Percentiles rank a stretch among this genome's conserved stretches.
These are phyloP conservation scores for Penicillium paxilli DNA, from an alignment of 495 filamentous ascomycete genomes.

Conservation along the genomic window DNA sequence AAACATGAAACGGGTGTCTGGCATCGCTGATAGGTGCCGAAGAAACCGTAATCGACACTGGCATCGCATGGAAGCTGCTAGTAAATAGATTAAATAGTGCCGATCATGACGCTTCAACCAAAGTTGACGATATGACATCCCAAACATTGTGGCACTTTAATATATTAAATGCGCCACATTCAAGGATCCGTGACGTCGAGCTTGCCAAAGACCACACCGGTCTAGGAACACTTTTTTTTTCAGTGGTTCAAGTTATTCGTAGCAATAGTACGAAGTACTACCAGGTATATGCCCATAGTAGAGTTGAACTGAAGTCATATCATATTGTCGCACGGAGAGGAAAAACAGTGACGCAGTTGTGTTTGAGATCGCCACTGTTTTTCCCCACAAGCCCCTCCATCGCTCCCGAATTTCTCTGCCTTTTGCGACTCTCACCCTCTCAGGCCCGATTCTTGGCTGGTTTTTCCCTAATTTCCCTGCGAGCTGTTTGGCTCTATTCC, in stretches of 20 bases:
- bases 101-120: slow-evolving; percentile 12
- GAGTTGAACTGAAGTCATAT: too few species aligned
- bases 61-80: slow-evolving; percentile 9
- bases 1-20: not conserved
- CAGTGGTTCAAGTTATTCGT: not conserved
- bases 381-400: slow-evolving; percentile 13
- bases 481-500: not conserved
- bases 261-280: not conserved
- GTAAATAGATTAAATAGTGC: slow-evolving; percentile 4
- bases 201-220: too few species aligned
- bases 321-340: slow-evolving; percentile 2
- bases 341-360: slow-evolving; percentile 13
- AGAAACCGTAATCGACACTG: slow-evolving; percentile 5
- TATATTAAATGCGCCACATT: slow-evolving; percentile 21
- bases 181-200: slow-evolving; percentile 10
- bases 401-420: slow-evolving; percentile 17
- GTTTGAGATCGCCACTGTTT: slow-evolving; percentile 20
- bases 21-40: slow-evolving; percentile 8
- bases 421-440: not conserved
- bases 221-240: too few species aligned
- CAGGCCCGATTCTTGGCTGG: not conserved
- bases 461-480: not conserved
- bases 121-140: slow-evolving; percentile 4
- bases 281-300: too few species aligned
- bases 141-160: slow-evolving; percentile 13